Conservation (phyloP, 2,329 filamentous ascomycete species). For the Arthrinium phaeospermum region DNA sequence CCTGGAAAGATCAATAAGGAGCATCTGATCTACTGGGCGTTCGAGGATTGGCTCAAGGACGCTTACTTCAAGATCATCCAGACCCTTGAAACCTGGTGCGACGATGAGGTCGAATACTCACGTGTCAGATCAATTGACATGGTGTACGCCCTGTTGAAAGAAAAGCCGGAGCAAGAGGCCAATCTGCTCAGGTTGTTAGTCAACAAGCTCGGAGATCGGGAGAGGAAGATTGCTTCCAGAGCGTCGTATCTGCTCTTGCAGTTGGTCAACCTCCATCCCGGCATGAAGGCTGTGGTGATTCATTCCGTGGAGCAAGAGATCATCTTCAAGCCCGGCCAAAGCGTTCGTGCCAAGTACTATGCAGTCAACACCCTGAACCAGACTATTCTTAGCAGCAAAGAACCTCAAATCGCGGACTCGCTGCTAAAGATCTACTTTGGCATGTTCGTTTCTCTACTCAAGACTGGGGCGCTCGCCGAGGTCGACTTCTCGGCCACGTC, state of each 20-base stretch:
- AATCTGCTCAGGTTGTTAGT: conserved; percentile 90
- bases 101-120: conserved; percentile 94
- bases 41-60: conserved; percentile 93
- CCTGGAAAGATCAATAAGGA: conserved; percentile 75
- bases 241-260: conserved; percentile 94
- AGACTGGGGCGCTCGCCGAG: conserved; percentile 55
- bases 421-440: conserved; percentile 92
- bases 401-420: conserved; percentile 79
- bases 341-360: conserved; percentile 89
- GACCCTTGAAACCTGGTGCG: conserved; percentile 89
- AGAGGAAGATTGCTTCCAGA: conserved; percentile 93
- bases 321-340: conserved; percentile 86
- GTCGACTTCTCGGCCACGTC: conserved; percentile 43
- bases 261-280: conserved; percentile 83
- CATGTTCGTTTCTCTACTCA: conserved; percentile 82
- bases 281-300: conserved; percentile 92
- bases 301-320: conserved; percentile 86
- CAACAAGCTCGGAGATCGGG: conserved; percentile 95
- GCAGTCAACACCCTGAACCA: conserved; percentile 97
- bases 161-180: conserved; percentile 96
- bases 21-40: conserved; percentile 88
- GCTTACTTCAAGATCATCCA: conserved; percentile 94
- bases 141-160: conserved; percentile 87
- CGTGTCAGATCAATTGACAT: conserved; percentile 87
- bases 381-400: conserved; percentile 85